phyloP scores from a whole-genome alignment of 306 rosid species.

The Inga oerstediana region DNA sequence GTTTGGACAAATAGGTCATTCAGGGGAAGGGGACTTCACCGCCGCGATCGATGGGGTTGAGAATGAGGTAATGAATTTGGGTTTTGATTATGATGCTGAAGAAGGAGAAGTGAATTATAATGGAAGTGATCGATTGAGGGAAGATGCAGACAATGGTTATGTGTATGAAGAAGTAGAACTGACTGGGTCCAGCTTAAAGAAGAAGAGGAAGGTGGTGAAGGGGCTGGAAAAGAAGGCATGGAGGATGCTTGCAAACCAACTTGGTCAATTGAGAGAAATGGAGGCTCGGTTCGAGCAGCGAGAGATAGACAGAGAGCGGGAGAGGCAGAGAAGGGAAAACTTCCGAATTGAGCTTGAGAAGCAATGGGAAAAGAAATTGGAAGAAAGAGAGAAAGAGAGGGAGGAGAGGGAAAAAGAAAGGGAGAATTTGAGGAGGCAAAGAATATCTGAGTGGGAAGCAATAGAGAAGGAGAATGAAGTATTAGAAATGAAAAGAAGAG shows the following conservation, averaged over 20 bases:
- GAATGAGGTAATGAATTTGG: slow-evolving; percentile 78
- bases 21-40: slow-evolving; percentile 69
- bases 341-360: slow-evolving; percentile 56
- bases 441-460: slow-evolving; percentile 76
- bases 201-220: slow-evolving; percentile 61
- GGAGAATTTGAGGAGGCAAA: slow-evolving; percentile 69
- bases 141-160: slow-evolving; percentile 72
- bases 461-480: slow-evolving; percentile 75
- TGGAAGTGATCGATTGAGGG: slow-evolving; percentile 56
- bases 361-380: slow-evolving; percentile 73
- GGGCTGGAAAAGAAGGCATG: slow-evolving; percentile 77
- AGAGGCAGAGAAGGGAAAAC: slow-evolving; percentile 69
- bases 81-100: slow-evolving; percentile 82
- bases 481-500: slow-evolving; percentile 81
- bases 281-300: slow-evolving; percentile 80
- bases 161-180: slow-evolving; percentile 73
- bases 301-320: slow-evolving; percentile 78
- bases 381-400: slow-evolving; percentile 65
- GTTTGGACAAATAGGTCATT: slow-evolving; percentile 79
- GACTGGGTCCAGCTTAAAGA: slow-evolving; percentile 62
- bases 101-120: slow-evolving; percentile 80
- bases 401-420: slow-evolving; percentile 60
- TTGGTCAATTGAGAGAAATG: slow-evolving; percentile 72
- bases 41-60: slow-evolving; percentile 81
- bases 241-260: slow-evolving; percentile 68